phyloP scores from a whole-genome alignment of 331 rosid species.

The Cydonia oblonga region DNA sequence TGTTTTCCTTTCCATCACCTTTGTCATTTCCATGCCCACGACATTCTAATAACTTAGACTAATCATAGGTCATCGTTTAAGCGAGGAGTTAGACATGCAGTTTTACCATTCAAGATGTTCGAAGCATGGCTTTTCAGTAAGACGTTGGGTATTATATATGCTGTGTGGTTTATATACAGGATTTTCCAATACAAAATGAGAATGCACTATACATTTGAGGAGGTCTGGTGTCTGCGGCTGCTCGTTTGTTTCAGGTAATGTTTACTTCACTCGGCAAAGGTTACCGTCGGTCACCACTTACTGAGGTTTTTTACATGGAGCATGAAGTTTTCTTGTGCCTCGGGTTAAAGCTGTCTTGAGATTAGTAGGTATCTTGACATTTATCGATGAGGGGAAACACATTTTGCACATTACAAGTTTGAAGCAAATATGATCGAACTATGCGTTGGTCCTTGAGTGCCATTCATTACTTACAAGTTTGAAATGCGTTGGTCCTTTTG shows the following conservation, averaged over 20 bases:
- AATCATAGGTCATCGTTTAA: slow-evolving; percentile 25
- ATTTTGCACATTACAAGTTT: background rate
- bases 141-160: slow-evolving; percentile 35
- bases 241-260: slow-evolving; percentile 41
- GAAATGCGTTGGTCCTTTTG: too few species aligned
- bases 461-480: background rate
- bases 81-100: slow-evolving; percentile 26
- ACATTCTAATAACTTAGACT: slow-evolving; percentile 21
- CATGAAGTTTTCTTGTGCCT: background rate
- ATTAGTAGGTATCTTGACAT: background rate
- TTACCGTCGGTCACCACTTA: too few species aligned
- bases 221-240: slow-evolving; percentile 53
- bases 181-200: slow-evolving; percentile 24
- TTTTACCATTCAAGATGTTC: slow-evolving; percentile 35
- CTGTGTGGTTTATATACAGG: slow-evolving; percentile 86
- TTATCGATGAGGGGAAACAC: background rate
- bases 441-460: background rate
- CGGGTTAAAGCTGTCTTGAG: background rate
- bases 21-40: slow-evolving; percentile 37
- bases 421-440: background rate
- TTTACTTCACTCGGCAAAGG: slow-evolving; percentile 4
- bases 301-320: too few species aligned
- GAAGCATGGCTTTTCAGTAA: slow-evolving; percentile 19
- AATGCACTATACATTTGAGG: slow-evolving; percentile 41
- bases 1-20: slow-evolving; percentile 23